A percentile compares a stretch with the other conserved stretches of the same genome.
phyloP scores from a whole-genome alignment of 2,329 filamentous ascomycete genomes.

The Pleoardoris graminearum region DNA sequence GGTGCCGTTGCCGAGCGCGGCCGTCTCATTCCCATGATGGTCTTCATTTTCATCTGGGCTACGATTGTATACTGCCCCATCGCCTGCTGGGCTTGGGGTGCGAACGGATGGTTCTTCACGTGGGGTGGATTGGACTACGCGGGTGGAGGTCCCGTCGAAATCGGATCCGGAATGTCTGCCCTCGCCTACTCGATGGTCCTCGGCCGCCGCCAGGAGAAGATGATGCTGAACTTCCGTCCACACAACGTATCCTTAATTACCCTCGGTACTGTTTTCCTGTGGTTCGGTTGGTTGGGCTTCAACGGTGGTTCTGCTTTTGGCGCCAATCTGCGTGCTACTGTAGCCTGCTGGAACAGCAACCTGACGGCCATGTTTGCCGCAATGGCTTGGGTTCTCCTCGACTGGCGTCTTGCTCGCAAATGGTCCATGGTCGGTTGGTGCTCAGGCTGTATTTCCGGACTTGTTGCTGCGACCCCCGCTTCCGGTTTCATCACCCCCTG shows the following conservation, averaged over 20 bases:
- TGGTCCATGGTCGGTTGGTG: conserved; percentile 95
- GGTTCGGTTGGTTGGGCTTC: conserved; percentile 99
- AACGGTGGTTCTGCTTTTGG: conserved; percentile 96
- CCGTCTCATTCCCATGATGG: conserved; percentile 87
- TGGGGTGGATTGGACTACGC: conserved; percentile 96
- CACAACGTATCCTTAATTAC: conserved; percentile 99
- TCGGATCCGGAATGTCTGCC: conserved; percentile 88
- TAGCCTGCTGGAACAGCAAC: conserved; percentile 99
- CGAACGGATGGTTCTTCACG: conserved; percentile 88
- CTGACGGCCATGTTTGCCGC: conserved; percentile 88
- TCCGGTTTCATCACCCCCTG: conserved; percentile 76
- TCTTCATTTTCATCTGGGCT: conserved; percentile 95
- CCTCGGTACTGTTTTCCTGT: conserved; percentile 90
- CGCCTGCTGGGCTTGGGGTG: conserved; percentile 95
- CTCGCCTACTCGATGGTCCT: conserved; percentile 95
- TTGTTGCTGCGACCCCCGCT: conserved; percentile 84
- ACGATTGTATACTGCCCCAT: conserved; percentile 97
- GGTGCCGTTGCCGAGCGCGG: conserved; percentile 93
- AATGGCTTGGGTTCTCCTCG: conserved; percentile 92
- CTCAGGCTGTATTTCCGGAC: conserved; percentile 82
- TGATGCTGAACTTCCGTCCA: conserved; percentile 99
- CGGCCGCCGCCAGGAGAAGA: conserved; percentile 94
- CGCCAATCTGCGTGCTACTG: conserved; percentile 88
- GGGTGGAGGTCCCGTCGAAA: conserved; percentile 95
- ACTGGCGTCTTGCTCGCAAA: conserved; percentile 91